A percentile compares a stretch with the other conserved stretches of the same genome.
These are phyloP conservation scores for Carex sylvatica DNA, from an alignment of 202 grass and related monocot genomes.

Conservation along the genomic window DNA sequence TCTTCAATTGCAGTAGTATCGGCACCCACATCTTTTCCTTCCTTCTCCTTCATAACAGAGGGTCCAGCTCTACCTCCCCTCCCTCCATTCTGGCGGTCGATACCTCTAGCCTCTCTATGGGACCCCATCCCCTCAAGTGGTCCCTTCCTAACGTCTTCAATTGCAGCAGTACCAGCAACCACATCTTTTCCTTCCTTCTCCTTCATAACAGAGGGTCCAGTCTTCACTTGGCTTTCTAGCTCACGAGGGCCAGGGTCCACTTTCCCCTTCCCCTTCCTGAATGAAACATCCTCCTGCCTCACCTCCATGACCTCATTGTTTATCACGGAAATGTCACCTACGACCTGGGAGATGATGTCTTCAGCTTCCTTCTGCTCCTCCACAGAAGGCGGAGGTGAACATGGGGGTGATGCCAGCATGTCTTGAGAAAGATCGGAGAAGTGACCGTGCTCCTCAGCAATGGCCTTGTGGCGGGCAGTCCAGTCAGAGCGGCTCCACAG, in stretches of 20 bases:
- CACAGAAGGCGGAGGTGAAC: conserved; percentile 1
- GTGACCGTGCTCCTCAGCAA: conserved; percentile 57
- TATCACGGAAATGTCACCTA: conserved; percentile 17
- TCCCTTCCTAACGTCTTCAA: background rate
- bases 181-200: conserved; percentile 18
- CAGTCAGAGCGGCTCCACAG: conserved; percentile 78
- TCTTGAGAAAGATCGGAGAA: conserved; percentile 6
- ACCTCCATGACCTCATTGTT: conserved; percentile 1
- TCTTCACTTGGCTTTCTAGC: background rate
- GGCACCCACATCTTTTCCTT: no score
- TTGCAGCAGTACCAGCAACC: background rate
- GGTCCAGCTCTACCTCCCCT: background rate
- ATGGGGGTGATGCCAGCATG: background rate
- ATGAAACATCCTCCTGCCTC: background rate
- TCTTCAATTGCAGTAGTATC: no score
- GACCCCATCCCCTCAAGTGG: background rate
- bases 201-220: background rate
- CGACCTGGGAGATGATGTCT: conserved; percentile 25
- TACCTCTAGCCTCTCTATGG: background rate
- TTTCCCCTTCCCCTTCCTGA: conserved; percentile 1
- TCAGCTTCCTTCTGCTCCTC: background rate
- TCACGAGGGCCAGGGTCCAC: background rate
- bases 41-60: no score
- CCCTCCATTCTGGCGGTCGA: background rate
- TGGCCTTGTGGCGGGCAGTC: conserved; percentile 57